Evolutionary conservation across 2,329 filamentous ascomycete genomes (phyloP).

Genomic region (Hypoxylon sp.): DNA sequence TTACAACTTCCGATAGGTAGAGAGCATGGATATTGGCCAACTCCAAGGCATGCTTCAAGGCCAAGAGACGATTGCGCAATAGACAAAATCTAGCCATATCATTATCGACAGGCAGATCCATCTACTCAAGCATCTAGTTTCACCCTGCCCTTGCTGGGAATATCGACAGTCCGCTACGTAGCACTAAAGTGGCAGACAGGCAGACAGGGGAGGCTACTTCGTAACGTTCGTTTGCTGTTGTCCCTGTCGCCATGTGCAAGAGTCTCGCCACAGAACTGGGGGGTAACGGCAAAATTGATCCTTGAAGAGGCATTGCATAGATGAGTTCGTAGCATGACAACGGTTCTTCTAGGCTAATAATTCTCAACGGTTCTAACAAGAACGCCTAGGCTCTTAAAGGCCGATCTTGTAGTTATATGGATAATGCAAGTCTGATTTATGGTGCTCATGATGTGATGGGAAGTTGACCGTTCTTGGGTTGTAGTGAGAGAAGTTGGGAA

Average conservation of each 20-base stretch:
- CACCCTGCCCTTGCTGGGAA: slow-evolving; percentile 8
- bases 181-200: slow-evolving; percentile 8
- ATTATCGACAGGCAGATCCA: slow-evolving; percentile 22
- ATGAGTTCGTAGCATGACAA: slow-evolving; percentile 30
- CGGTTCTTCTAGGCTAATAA: slow-evolving; percentile 42
- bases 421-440: slow-evolving; percentile 23
- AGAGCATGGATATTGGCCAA: slow-evolving; percentile 26
- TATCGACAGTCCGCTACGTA: slow-evolving; percentile 20
- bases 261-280: slow-evolving; percentile 53
- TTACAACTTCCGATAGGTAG: slow-evolving; percentile 36
- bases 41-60: slow-evolving; percentile 12
- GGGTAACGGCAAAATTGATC: slow-evolving; percentile 50
- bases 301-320: slow-evolving; percentile 38
- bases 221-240: slow-evolving; percentile 31
- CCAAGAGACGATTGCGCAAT: slow-evolving; percentile 28
- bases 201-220: slow-evolving; percentile 26
- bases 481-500: slow-evolving; percentile 39
- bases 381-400: slow-evolving; percentile 30
- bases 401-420: slow-evolving; percentile 26
- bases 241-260: slow-evolving; percentile 55
- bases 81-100: slow-evolving; percentile 21
- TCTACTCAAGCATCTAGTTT: slow-evolving; percentile 15
- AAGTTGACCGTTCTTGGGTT: slow-evolving; percentile 36
- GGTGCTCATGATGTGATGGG: slow-evolving; percentile 24
- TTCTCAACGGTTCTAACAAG: slow-evolving; percentile 15